phyloP scores from a whole-genome alignment of 345 rosid species.

The Hirschfeldia incana region DNA sequence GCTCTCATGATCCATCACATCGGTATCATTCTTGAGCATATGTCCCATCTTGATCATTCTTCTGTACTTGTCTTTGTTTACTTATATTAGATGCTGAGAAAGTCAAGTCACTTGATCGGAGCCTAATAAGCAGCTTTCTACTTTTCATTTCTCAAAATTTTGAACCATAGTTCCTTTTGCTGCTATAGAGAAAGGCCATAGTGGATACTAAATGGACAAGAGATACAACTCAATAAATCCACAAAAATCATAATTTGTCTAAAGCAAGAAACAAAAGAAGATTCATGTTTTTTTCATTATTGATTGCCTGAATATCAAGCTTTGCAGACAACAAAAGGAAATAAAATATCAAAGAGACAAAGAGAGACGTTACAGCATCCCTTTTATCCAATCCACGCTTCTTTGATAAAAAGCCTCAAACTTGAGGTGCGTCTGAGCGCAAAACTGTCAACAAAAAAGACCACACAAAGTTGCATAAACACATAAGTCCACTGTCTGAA shows the following conservation, averaged over 20 bases:
- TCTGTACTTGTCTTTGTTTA: neutral
- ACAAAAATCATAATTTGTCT: no score
- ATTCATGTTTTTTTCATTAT: neutral
- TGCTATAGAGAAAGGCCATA: neutral
- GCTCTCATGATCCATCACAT: neutral
- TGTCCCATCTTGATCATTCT: neutral
- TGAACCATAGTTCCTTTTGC: neutral
- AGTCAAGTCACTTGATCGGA: neutral
- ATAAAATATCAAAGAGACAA: neutral
- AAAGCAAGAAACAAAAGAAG: neutral
- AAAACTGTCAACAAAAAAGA: neutral
- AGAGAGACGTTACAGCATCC: neutral
- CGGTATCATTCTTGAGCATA: neutral
- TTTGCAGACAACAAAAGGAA: neutral
- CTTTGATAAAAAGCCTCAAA: neutral
- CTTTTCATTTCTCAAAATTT: no score
- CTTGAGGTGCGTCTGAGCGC: neutral
- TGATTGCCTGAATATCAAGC: neutral
- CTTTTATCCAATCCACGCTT: neutral
- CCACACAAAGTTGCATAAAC: neutral
- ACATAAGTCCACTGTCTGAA: neutral
- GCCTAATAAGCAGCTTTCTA: neutral
- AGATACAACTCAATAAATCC: neutral
- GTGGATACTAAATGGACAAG: neutral
- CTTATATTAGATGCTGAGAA: neutral